These are phyloP conservation scores for Schizochytrium sp. DNA, from an alignment of 108 stramenopile species.

Conservation along the genomic window DNA sequence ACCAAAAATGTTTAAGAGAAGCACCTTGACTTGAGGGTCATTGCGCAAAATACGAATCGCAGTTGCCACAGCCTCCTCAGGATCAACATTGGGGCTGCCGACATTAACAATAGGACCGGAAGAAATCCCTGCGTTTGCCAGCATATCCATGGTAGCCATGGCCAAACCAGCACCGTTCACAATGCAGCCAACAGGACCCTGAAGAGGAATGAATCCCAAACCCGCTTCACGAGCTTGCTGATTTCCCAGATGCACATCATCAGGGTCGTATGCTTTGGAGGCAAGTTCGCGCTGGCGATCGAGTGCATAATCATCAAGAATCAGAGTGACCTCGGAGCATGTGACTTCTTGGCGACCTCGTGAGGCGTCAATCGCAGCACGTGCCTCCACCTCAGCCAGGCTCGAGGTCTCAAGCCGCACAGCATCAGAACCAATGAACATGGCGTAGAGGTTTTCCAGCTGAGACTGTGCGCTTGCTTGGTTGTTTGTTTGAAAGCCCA, in stretches of 20 bases:
- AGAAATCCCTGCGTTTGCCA: constrained; percentile 82
- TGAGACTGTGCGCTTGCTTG: constrained; percentile 74
- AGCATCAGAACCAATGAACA: constrained; percentile 85
- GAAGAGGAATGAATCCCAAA: constrained; percentile 87
- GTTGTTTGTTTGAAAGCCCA: constrained; percentile 70
- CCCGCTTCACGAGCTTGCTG: constrained; percentile 79
- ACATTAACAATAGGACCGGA: constrained; percentile 89
- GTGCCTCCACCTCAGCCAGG: constrained; percentile 81
- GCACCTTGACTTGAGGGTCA: constrained; percentile 79
- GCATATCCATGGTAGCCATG: constrained; percentile 90
- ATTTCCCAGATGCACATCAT: constrained; percentile 88
- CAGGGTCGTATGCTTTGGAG: constrained; percentile 76
- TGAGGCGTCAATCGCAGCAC: constrained; percentile 56
- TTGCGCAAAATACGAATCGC: constrained; percentile 77
- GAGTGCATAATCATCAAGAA: constrained; percentile 90
- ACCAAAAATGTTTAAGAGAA: constrained; percentile 88
- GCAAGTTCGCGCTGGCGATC: constrained; percentile 86
- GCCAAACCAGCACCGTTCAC: constrained; percentile 89
- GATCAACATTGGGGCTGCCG: constrained; percentile 77
- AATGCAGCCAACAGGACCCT: constrained; percentile 89
- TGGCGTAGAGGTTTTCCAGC: constrained; percentile 83
- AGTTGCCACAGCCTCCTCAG: constrained; percentile 65
- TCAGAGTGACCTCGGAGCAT: constrained; percentile 89
- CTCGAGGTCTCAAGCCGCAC: constrained; percentile 94
- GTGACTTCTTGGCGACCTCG: constrained; percentile 75